Percentiles rank a stretch among this genome's conserved stretches.
phyloP scores from a whole-genome alignment of 176 grass and related monocot species.

The Musa schizocarpa region DNA sequence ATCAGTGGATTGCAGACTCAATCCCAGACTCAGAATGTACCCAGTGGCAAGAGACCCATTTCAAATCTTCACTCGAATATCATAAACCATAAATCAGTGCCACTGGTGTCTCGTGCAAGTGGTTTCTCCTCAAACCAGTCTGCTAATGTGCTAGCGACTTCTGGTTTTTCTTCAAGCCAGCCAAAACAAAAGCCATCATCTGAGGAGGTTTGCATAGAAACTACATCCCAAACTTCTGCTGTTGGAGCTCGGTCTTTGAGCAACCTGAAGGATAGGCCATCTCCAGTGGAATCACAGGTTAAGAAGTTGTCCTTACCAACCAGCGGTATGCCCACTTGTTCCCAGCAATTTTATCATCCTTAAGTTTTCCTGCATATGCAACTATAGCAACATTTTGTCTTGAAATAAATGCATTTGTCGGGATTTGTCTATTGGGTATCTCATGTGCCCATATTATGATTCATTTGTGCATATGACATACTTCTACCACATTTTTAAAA shows the following conservation, averaged over 20 bases:
- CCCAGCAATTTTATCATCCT: background rate
- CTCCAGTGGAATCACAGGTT: constrained; percentile 28
- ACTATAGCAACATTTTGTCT: background rate
- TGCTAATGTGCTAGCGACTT: background rate
- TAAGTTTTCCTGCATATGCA: background rate
- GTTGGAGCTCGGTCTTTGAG: constrained; percentile 39
- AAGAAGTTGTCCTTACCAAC: constrained; percentile 56
- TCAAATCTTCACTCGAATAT: constrained; percentile 36
- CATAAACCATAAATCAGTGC: constrained; percentile 33
- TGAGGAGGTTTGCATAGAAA: constrained; percentile 43
- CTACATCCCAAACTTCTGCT: constrained; percentile 31
- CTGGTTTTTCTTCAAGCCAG: constrained; percentile 29
- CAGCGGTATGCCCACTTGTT: constrained; percentile 28
- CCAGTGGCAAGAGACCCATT: constrained; percentile 38
- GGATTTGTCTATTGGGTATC: background rate
- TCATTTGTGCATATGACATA: too few species aligned
- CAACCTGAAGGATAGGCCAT: constrained; percentile 68
- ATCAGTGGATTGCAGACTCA: constrained; percentile 3
- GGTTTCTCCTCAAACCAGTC: constrained; percentile 35
- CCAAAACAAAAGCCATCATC: constrained; percentile 43
- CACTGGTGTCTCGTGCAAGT: constrained; percentile 37
- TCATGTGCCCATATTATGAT: too few species aligned
- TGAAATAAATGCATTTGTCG: background rate
- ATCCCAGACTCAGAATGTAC: constrained; percentile 30
- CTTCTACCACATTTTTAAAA: too few species aligned